A percentile compares a stretch with the other conserved stretches of the same genome.
Conservation (phyloP, 257 asterid species). For the Datura wrightii region DNA sequence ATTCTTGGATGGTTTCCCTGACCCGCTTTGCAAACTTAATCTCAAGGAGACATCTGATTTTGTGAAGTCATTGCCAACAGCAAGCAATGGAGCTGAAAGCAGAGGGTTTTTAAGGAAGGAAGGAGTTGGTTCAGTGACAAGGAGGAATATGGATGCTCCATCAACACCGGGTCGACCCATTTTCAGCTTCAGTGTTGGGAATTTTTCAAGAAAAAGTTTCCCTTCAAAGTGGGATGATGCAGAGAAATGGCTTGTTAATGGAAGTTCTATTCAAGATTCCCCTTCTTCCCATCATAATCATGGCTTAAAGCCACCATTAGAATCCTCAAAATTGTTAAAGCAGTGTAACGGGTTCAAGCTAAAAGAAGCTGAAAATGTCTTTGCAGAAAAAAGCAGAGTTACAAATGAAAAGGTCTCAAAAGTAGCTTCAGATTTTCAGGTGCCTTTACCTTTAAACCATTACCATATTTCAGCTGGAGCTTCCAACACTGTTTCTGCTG, state of each 20-base stretch:
- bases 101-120: constrained; percentile 48
- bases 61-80: constrained; percentile 72
- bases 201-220: constrained; percentile 61
- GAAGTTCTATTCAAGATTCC: constrained; percentile 67
- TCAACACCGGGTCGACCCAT: constrained; percentile 96
- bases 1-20: constrained; percentile 60
- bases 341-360: constrained; percentile 66
- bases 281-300: constrained; percentile 46
- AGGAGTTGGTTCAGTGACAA: constrained; percentile 48
- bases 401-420: constrained; percentile 62
- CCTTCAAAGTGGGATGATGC: constrained; percentile 99
- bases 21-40: constrained; percentile 82
- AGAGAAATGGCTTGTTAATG: constrained; percentile 90
- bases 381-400: constrained; percentile 63
- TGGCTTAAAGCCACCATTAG: constrained; percentile 44
- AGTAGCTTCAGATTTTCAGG: constrained; percentile 56
- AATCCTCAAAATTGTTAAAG: constrained; percentile 52
- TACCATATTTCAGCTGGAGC: constrained; percentile 41
- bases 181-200: constrained; percentile 84
- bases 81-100: constrained; percentile 40
- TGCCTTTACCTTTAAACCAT: constrained; percentile 49
- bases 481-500: constrained; percentile 54
- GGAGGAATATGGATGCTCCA: constrained; percentile 79
- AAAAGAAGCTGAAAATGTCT: constrained; percentile 44
- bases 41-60: constrained; percentile 87